Evolutionary conservation across 495 filamentous ascomycete genomes (phyloP).

Genomic region (Talaromyces trachyspermus): DNA sequence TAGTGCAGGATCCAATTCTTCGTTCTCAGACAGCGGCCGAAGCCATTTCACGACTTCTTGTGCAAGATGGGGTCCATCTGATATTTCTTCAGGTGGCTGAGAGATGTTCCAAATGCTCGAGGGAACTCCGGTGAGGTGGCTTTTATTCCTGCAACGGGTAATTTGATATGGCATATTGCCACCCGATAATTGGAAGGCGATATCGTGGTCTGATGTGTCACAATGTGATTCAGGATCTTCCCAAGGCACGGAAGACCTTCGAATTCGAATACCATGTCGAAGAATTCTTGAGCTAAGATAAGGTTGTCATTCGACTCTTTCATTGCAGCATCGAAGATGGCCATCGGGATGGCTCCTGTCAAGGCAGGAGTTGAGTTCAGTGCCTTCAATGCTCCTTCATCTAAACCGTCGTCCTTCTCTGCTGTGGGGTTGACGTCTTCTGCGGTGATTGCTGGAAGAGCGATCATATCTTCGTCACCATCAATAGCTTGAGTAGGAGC

Average conservation of each 20-base stretch:
- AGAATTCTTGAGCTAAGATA: slow-evolving; percentile 64
- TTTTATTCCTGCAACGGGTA: slow-evolving; percentile 60
- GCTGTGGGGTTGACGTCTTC: slow-evolving; percentile 59
- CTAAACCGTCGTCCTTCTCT: slow-evolving; percentile 40
- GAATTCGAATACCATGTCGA: slow-evolving; percentile 68
- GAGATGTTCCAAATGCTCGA: slow-evolving; percentile 52
- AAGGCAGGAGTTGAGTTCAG: slow-evolving; percentile 73
- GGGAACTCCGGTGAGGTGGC: slow-evolving; percentile 65
- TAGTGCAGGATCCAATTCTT: slow-evolving; percentile 59
- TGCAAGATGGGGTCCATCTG: slow-evolving; percentile 33
- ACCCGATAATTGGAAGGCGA: slow-evolving; percentile 53
- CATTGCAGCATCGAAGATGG: slow-evolving; percentile 83
- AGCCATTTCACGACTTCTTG: slow-evolving; percentile 54
- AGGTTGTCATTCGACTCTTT: slow-evolving; percentile 62
- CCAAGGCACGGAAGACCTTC: slow-evolving; percentile 50
- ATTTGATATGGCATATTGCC: slow-evolving; percentile 60
- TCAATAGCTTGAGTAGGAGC: slow-evolving; percentile 30
- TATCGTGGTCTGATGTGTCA: slow-evolving; percentile 51
- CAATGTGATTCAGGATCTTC: slow-evolving; percentile 69
- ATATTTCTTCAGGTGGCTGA: slow-evolving; percentile 50
- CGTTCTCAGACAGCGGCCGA: slow-evolving; percentile 42
- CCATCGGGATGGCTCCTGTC: slow-evolving; percentile 82
- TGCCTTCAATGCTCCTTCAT: slow-evolving; percentile 48
- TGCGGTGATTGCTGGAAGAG: slow-evolving; percentile 53
- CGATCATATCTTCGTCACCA: slow-evolving; percentile 49